phyloP scores from a whole-genome alignment of 495 filamentous ascomycete genomes.

The Pyrenopolyporus hunteri region DNA sequence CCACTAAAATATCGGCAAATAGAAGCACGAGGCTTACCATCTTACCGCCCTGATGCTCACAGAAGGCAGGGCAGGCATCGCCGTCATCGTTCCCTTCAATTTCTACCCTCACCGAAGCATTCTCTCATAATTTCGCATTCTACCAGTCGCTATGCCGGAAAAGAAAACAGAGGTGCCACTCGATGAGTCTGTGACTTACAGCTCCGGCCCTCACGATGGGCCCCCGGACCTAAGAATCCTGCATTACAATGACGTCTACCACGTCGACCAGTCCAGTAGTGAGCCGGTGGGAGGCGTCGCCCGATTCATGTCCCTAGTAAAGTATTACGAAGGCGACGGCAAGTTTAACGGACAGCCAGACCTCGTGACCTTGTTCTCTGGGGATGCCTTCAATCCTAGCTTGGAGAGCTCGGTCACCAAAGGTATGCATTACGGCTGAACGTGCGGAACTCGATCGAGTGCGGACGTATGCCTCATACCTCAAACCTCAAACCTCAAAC shows the following conservation, averaged over 20 bases:
- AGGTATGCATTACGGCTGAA: slow-evolving; percentile 52
- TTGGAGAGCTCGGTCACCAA: slow-evolving; percentile 87
- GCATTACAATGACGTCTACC: slow-evolving; percentile 94
- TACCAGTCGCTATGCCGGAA: slow-evolving; percentile 15
- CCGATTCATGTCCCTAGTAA: slow-evolving; percentile 78
- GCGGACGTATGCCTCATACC: background rate
- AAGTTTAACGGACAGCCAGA: slow-evolving; percentile 65
- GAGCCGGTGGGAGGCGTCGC: slow-evolving; percentile 81
- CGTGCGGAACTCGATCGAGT: background rate
- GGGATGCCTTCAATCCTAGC: slow-evolving; percentile 90
- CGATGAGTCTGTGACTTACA: slow-evolving; percentile 53
- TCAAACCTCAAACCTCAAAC: too few relatives aligned
- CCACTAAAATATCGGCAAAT: slow-evolving; percentile 25
- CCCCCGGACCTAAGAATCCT: slow-evolving; percentile 77
- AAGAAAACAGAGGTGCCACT: slow-evolving; percentile 33
- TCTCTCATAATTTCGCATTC: background rate
- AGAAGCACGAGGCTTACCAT: slow-evolving; percentile 9
- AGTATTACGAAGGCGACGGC: slow-evolving; percentile 69
- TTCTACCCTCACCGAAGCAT: background rate
- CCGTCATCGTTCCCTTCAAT: background rate
- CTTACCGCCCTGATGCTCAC: slow-evolving; percentile 28
- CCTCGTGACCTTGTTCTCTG: slow-evolving; percentile 83
- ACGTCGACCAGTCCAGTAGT: slow-evolving; percentile 74
- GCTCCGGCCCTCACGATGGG: slow-evolving; percentile 52
- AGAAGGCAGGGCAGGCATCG: background rate